phyloP scores from a whole-genome alignment of 108 stramenopile genomes.

The Skeletonema potamos region DNA sequence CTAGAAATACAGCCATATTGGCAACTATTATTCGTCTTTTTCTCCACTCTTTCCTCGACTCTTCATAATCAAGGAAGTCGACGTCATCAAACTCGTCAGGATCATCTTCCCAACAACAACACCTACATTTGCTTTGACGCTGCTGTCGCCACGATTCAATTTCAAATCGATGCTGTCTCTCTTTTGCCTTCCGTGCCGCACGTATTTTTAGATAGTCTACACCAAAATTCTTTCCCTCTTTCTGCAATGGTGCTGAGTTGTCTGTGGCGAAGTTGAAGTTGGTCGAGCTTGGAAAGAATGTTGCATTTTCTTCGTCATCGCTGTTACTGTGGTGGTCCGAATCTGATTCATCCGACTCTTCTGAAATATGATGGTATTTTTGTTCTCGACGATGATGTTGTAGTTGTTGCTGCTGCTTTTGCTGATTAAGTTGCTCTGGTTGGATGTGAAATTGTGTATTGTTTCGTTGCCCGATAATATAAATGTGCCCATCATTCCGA shows the following conservation, averaged over 20 bases:
- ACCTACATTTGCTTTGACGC: background rate
- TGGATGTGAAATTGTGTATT: too few relatives aligned
- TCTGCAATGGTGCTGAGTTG: background rate
- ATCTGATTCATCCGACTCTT: background rate
- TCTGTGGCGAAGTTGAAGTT: slow-evolving; percentile 12
- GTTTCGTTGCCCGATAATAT: too few relatives aligned
- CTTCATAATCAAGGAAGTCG: background rate
- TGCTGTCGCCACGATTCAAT: background rate
- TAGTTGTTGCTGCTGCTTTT: too few relatives aligned
- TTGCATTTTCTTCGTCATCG: slow-evolving; percentile 11
- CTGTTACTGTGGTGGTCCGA: slow-evolving; percentile 1
- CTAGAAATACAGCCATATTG: background rate
- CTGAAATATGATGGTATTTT: too few relatives aligned
- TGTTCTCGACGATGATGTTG: too few relatives aligned
- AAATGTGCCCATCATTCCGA: too few relatives aligned
- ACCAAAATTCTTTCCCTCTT: background rate
- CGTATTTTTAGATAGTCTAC: slow-evolving; percentile 4
- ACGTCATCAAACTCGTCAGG: background rate
- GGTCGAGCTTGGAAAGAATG: slow-evolving; percentile 8
- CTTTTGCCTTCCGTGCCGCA: slow-evolving; percentile 3
- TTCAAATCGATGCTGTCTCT: background rate
- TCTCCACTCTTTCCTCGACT: background rate
- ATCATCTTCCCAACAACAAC: background rate
- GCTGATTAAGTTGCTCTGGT: too few relatives aligned
- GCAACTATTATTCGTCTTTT: background rate